Evolutionary conservation across 768 basidiomycete species (phyloP), one percentile per base, ranked within the genome.

Genomic region (Boletus subcaerulescens): DNA sequence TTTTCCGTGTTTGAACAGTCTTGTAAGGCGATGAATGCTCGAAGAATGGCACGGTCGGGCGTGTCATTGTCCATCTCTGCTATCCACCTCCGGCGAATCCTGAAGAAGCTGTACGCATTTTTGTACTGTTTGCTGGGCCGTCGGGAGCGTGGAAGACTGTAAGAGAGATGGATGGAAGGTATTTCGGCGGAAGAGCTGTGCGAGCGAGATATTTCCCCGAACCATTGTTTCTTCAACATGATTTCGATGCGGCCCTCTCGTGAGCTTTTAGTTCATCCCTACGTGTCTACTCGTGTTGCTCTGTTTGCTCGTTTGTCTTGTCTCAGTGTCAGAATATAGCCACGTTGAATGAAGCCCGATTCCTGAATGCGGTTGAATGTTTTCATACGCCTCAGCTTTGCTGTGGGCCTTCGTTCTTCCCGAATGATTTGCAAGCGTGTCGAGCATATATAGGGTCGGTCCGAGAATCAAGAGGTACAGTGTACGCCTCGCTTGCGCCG

Each of bases 101-200:
- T 3, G 85, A 86, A n/a, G 88, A 93, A n/a, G 85, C 87, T 1
- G 88, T 97, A 5, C 86, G 94, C 48, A 87, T 98, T 50, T 98
- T 97, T 66, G 88, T 98, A 15, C 74, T 90, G 49, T 98, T 96
- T 64, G 85, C 86, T 0, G 96, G 95, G 1, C 91, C 91, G 5
- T 94, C 82, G 0, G 96, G 93, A 12, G 96, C 95, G 7, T 98
- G 94, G 95, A 92, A 93, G 71, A 94, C 93, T 0, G 91, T 95
- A 3, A 83, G 93, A 45, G 93, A 96, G 68, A 78, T 98, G 49
- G 93, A 98, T 63, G 96, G 93, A 20, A 79, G 95, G 29, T 96
- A 82, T 67, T 98, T 98, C 65, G 94, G 90, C 13, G 96, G 96
- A 11, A 79, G 87, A 59, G 80, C 80, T 15, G 90, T 96, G 31